Percentiles rank a stretch among this genome's conserved stretches.
Conservation (phyloP, 2,329 filamentous ascomycete genomes). For the Westerdykella aurantiaca region DNA sequence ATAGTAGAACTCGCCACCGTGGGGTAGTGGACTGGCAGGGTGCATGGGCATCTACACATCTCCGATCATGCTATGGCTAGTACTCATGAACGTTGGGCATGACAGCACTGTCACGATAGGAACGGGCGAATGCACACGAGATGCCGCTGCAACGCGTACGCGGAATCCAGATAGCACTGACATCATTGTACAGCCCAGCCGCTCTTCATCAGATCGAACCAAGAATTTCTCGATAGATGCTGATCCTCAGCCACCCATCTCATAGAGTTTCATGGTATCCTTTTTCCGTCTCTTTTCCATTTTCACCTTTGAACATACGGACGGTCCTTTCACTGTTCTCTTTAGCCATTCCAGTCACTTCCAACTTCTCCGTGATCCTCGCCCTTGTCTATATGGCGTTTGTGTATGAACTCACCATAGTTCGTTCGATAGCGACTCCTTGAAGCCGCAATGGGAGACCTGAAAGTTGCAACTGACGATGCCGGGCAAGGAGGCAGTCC, state of each 20-base stretch:
- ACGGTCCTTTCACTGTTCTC: background rate
- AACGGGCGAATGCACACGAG: too few relatives aligned
- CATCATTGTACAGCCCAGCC: constrained; percentile 7
- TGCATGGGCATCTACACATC: too few relatives aligned
- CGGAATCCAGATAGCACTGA: constrained; percentile 4
- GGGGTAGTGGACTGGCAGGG: too few relatives aligned
- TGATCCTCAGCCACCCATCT: constrained; percentile 11
- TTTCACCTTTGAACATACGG: constrained; percentile 6
- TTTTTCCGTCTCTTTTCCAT: background rate
- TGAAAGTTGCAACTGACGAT: constrained; percentile 12
- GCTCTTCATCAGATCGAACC: too few relatives aligned
- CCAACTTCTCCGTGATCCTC: constrained; percentile 9
- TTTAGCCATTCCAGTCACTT: background rate
- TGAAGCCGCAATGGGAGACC: constrained; percentile 6
- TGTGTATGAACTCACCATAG: background rate
- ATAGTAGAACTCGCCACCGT: too few relatives aligned
- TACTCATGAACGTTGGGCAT: too few relatives aligned
- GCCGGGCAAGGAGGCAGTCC: constrained; percentile 6
- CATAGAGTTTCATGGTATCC: constrained; percentile 4
- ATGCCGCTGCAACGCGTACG: too few relatives aligned
- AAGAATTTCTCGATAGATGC: constrained; percentile 4
- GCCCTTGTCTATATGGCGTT: background rate
- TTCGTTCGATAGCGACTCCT: background rate
- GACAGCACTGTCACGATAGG: too few relatives aligned
- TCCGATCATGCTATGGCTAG: too few relatives aligned